Evolutionary conservation across 306 rosid species (phyloP), one percentile per base, ranked within the genome.

Genomic region (Dryas octopetala): DNA sequence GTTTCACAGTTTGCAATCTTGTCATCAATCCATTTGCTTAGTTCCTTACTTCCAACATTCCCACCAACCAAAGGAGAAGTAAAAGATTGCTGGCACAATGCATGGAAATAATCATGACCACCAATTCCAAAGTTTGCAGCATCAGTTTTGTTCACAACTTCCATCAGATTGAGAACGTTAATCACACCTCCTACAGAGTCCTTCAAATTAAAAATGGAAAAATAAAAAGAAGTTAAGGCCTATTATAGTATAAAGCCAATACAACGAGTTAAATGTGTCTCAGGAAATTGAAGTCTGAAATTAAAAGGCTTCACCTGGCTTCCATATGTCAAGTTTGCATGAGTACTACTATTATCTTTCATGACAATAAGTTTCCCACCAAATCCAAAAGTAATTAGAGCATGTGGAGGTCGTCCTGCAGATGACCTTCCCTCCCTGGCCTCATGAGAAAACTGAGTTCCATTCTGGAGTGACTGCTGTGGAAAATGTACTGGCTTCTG

Each of bases 41-140:
- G 69, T 64, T 91, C 95, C 83, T 85, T 91, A 78, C 80, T 89
- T 81, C 95, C 91, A 82, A 81, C 89, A 78, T 81, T 86, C 70
- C 90, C 95, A 17, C 97, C 92, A 81, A 86, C 92, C 87, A 91
- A 83, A 41, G 97, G 97, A 78, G 95, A 92, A 17, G 95, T 92
- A 77, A 87, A 91, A 69, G 94, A 84, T 76, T 86, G 91, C 51
- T 86, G 86, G 87, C 89, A 80, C 76, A 91, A 77, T 40, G 85
- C 86, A 47, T 68, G 81, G 68, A 91, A 89, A 83, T 87, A 91
- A 77, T 83, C 87, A 12, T 81, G 17, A 38, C 67, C 58, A 74
- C 68, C 79, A 65, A 76, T 82, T 83, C 86, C 90, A 67, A 46
- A 32, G 76, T 73, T 69, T 2, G 84, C 49, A 48, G 87, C 76